phyloP scores from a whole-genome alignment of 106 monocot species.

The Cymbidium sinense region DNA sequence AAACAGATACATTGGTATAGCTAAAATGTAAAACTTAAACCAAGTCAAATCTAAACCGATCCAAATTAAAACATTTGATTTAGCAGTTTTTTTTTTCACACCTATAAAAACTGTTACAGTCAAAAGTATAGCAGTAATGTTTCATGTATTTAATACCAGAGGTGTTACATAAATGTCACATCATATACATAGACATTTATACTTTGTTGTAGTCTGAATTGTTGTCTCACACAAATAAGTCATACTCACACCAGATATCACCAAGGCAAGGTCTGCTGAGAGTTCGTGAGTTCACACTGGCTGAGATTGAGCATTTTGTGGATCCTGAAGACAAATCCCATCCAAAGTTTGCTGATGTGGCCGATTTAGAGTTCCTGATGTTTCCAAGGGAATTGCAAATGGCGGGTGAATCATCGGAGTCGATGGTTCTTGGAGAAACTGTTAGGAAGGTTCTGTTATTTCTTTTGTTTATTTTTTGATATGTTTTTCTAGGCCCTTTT shows the following conservation, averaged over 20 bases:
- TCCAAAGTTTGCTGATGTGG: conserved; percentile 78
- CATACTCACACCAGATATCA: conserved; percentile 53
- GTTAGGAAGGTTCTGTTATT: conserved; percentile 51
- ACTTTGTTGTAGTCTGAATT: background rate
- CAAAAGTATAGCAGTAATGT: background rate
- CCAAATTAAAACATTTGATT: too few relatives aligned
- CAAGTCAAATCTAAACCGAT: too few relatives aligned
- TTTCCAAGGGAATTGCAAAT: conserved; percentile 84
- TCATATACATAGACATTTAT: background rate
- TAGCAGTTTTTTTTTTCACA: too few relatives aligned
- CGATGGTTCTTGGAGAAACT: conserved; percentile 64
- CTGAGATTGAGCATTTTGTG: conserved; percentile 98
- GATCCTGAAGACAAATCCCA: conserved; percentile 96
- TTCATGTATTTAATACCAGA: background rate
- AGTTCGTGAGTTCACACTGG: conserved; percentile 92
- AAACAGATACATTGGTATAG: too few relatives aligned
- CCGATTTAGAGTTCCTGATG: conserved; percentile 78
- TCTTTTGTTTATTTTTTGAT: background rate
- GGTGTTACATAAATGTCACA: background rate
- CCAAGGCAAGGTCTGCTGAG: conserved; percentile 98
- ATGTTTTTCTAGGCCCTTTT: background rate
- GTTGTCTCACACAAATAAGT: background rate
- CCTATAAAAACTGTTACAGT: background rate
- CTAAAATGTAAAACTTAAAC: too few relatives aligned
- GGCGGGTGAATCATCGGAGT: conserved; percentile 48